These are phyloP conservation scores for Limnanthes douglasii DNA, from an alignment of 345 rosid genomes.

Conservation along the genomic window DNA sequence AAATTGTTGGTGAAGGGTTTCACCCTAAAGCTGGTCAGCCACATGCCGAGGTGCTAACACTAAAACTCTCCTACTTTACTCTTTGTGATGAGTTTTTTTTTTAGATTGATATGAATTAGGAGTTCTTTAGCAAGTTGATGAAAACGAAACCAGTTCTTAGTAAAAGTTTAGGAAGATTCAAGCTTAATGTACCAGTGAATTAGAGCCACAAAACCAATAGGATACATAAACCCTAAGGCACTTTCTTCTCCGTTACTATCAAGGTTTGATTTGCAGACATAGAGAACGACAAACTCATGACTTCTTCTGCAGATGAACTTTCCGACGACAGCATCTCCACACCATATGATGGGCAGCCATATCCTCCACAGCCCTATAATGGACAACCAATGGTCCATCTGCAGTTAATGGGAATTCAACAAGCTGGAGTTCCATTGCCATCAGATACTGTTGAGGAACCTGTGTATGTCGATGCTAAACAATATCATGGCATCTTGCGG, in stretches of 20 bases:
- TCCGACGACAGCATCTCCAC: slow-evolving; percentile 63
- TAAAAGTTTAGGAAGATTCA: too few species aligned
- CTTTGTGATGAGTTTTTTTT: too few species aligned
- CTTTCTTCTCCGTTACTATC: too few species aligned
- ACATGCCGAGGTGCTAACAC: slow-evolving; percentile 71
- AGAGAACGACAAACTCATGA: too few species aligned
- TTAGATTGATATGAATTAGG: too few species aligned
- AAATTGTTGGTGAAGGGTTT: slow-evolving; percentile 83
- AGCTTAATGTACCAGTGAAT: too few species aligned
- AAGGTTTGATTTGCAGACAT: too few species aligned
- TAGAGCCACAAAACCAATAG: too few species aligned
- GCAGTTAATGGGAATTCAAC: slow-evolving; percentile 59
- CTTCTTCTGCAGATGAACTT: slow-evolving; percentile 19
- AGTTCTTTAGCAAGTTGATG: too few species aligned
- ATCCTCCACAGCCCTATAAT: slow-evolving; percentile 44
- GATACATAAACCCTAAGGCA: too few species aligned
- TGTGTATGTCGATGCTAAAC: slow-evolving; percentile 63
- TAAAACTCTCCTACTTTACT: too few species aligned
- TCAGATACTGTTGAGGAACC: slow-evolving; percentile 62
- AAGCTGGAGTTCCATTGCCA: slow-evolving; percentile 55
- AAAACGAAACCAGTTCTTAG: too few species aligned
- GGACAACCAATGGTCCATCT: slow-evolving; percentile 71
- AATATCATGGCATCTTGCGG: slow-evolving; percentile 53
- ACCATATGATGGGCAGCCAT: slow-evolving; percentile 51
- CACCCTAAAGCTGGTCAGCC: slow-evolving; percentile 98